These are phyloP conservation scores for Daphne laureola DNA, from an alignment of 441 rosid genomes.

Conservation along the genomic window DNA sequence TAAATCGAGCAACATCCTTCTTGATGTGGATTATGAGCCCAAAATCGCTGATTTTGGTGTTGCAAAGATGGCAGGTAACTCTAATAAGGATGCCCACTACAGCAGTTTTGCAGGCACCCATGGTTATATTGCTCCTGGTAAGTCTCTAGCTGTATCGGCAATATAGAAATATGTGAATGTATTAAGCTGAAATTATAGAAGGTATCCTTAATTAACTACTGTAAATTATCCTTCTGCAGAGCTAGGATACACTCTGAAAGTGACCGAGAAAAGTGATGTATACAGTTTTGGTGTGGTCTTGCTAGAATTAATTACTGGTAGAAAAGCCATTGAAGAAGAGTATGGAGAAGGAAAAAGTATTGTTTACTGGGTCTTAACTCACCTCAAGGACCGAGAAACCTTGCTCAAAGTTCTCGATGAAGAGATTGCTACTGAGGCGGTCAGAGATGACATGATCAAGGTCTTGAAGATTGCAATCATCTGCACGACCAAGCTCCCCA, in stretches of 20 bases:
- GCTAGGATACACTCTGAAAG: conserved; percentile 61
- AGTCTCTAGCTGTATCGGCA: conserved; percentile 17
- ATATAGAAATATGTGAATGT: not conserved
- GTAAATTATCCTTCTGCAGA: conserved; percentile 32
- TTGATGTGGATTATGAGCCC: conserved; percentile 52
- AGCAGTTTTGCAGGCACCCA: conserved; percentile 72
- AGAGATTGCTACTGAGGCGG: conserved; percentile 26
- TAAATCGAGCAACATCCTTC: conserved; percentile 79
- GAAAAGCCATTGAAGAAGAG: conserved; percentile 51
- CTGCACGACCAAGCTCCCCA: conserved; percentile 79
- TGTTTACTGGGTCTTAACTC: conserved; percentile 54
- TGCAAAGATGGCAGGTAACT: conserved; percentile 58
- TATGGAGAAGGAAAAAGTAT: conserved; percentile 78
- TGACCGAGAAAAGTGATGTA: conserved; percentile 67
- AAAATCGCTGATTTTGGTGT: conserved; percentile 87
- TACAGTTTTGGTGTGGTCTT: conserved; percentile 85
- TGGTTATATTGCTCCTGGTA: conserved; percentile 92
- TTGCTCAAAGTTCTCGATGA: conserved; percentile 46
- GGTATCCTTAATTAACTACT: not conserved
- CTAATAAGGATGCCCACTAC: conserved; percentile 30
- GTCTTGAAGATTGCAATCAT: conserved; percentile 60
- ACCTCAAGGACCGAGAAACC: conserved; percentile 40
- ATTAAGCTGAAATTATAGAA: not conserved
- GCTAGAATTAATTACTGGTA: conserved; percentile 56
- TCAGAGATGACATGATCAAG: conserved; percentile 54